Base-by-base conservation (phyloP, 257 asterid species). In the Gentiana straminea region DNA sequence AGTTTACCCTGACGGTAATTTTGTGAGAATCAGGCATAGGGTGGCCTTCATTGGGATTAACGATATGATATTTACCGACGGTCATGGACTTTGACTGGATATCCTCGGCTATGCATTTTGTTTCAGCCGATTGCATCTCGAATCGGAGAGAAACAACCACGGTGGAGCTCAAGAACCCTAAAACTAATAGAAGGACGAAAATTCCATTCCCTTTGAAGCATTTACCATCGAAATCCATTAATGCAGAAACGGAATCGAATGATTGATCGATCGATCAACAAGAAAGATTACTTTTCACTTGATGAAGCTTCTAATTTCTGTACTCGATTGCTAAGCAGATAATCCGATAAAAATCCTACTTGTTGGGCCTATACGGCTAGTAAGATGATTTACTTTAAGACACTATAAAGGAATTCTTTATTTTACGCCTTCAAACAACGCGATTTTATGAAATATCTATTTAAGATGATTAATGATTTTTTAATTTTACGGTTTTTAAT, bases 31-130 rank as follows among this genome's bases (percentile, higher is more conserved):
- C 95, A 10, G 94, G 96, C 32, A 87, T 70, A 75, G 96, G 93
- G 32, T 70, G 70, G 13, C 93, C 98, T 33, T 91, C 95, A 37
- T 60, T 78, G 54, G 84, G 84, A 63, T 87, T 87, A 34, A 91
- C 93, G 46, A 87, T 69, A 33, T 88, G 90, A 66, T 91, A 91
- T 51, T 87, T 91, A 51, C 96, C 98, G 35, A 91, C 94, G 41
- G 95, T 91, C 98, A 91, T 91, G 13, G 95, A 74, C 73, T 83
- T 84, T 64, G 80, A 73, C 79, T 87, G 83, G 57, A 91, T 81
- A 39, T 91, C 95, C 75, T 91, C 98, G 49, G 98, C 71, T 79
- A 91, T 91, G 78, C 98, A 91, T 74, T 91, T 91, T 12, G 94
- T 77, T 36, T 69, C 83, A 52, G 95, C 94, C 64, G 96, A 84